Evolutionary conservation across 192 early-diverging fungal genomes (phyloP).

Genomic region (Rhizophagus clarus): DNA sequence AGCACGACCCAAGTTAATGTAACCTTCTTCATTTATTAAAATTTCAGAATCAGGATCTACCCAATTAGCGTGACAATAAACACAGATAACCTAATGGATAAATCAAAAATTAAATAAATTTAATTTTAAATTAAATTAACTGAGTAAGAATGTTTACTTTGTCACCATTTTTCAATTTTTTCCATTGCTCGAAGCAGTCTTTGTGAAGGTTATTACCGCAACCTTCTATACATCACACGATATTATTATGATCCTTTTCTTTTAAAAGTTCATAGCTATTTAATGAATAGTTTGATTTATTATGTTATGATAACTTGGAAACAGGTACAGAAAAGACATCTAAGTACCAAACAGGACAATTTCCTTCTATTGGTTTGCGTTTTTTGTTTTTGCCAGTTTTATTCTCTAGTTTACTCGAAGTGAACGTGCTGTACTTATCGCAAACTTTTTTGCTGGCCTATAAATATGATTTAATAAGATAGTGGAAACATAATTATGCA

Average conservation of each 20-base stretch:
- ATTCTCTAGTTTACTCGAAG: not conserved
- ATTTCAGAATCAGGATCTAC: not conserved
- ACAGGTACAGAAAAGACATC: not conserved
- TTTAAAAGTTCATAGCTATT: not conserved
- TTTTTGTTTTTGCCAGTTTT: not conserved
- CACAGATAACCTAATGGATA: not conserved
- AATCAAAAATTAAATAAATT: too few relatives aligned
- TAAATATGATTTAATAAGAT: not conserved
- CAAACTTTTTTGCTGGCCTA: not conserved
- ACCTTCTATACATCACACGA: not conserved
- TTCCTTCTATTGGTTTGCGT: not conserved
- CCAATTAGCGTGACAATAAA: not conserved
- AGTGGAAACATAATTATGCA: not conserved
- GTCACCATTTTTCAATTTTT: not conserved
- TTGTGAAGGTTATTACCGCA: slow-evolving; percentile 12
- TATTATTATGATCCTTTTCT: not conserved
- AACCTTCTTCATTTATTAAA: too few relatives aligned
- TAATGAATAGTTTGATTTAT: not conserved
- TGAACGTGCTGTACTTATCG: not conserved
- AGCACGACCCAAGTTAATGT: too few relatives aligned
- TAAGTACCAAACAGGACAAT: slow-evolving; percentile 8
- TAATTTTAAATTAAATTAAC: too few relatives aligned
- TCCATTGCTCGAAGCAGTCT: slow-evolving; percentile 4
- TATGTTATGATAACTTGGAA: not conserved
- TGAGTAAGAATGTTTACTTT: not conserved